Percentiles rank a stretch among this genome's conserved stretches.
phyloP scores from a whole-genome alignment of 371 early-diverging fungal genomes.

The Syncephalastrum racemosum region DNA sequence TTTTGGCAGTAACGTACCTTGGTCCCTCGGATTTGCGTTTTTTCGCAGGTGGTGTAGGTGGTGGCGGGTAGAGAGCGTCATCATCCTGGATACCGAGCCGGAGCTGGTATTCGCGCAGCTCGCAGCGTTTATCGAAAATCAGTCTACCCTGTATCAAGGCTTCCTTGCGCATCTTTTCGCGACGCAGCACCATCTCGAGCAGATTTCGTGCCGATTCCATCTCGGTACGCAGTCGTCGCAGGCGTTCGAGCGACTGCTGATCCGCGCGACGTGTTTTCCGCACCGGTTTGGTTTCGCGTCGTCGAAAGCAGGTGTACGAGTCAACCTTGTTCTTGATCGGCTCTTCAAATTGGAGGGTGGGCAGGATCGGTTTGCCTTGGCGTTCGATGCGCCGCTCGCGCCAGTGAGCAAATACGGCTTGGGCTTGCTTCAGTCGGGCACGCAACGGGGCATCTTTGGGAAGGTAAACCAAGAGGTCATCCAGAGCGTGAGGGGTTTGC shows the following conservation, averaged over 20 bases:
- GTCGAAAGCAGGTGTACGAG: conserved; percentile 97
- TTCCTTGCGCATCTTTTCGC: conserved; percentile 77
- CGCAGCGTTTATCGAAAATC: conserved; percentile 56
- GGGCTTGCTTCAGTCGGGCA: conserved; percentile 15
- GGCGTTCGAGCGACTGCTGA: conserved; percentile 78
- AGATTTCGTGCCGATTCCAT: conserved; percentile 75
- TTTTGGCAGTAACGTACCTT: conserved; percentile 27
- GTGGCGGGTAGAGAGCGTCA: conserved; percentile 40
- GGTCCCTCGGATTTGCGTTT: conserved; percentile 33
- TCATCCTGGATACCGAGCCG: conserved; percentile 56
- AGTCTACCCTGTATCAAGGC: conserved; percentile 65
- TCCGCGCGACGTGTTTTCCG: conserved; percentile 93
- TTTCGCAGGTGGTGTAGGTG: conserved; percentile 19
- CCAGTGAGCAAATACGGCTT: conserved; percentile 46
- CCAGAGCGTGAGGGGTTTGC: conserved; percentile 38
- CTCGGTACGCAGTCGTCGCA: conserved; percentile 80
- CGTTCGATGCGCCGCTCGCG: conserved; percentile 40
- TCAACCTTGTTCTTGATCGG: conserved; percentile 70
- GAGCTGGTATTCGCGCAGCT: conserved; percentile 55
- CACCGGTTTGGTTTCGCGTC: conserved; percentile 84
- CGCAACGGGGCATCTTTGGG: conserved; percentile 17
- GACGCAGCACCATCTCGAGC: conserved; percentile 76
- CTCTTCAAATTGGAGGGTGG: conserved; percentile 64
- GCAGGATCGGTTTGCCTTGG: conserved; percentile 59
- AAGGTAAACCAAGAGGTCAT: conserved; percentile 14